Base-by-base conservation (phyloP, 176 grass and related monocot species). In the Bonia amplexicaulis region DNA sequence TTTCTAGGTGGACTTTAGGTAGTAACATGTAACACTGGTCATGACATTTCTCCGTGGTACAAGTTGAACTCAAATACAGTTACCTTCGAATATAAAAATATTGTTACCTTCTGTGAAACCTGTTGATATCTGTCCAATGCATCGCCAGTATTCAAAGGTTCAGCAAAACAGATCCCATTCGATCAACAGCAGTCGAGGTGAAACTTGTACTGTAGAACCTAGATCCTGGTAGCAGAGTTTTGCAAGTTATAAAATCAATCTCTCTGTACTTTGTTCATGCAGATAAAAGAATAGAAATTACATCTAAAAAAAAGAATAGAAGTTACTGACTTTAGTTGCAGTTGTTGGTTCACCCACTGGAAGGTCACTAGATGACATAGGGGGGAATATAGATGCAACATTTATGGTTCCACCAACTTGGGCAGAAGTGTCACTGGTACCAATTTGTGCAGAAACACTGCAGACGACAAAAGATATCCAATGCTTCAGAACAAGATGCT, bases 41-140 rank as follows among this genome's bases (percentile, higher is more conserved):
- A 77, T 80, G 35, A 0, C 20, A n/a, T 73, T 64, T 59, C 55
- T 57, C 73, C 47, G 48, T 73, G 66, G 17, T 29, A 79, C 33
- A 15, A 73, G 8, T 33, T 44, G 41, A 39, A 70, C 71, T 40
- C 70, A 76, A 86, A 71, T 67, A 80, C n/a, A 78, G 9, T 60
- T 78, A 63, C 8, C 12, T 71, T 41, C 0, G 1, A 45, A 63
- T 63, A 37, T 19, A 39, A 80, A 54, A 39, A 42, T 42, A 47
- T 52, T 35, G 39, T 48, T 92, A 98, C 96, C 93, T 95, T 98
- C 59, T 93, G 93, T 76, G 83, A 85, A 82, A 98, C 86, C 85
- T 87, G 93, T 78, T 88, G 91, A 66, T 98, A 98, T 74, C 52
- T 93, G 11, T 95, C 96, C 83, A 98, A 78, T 35, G 87, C 93